Evolutionary conservation across 352 stramenopile species (phyloP), one percentile per base, ranked within the genome.

Genomic region (Phytophthora crassamura): DNA sequence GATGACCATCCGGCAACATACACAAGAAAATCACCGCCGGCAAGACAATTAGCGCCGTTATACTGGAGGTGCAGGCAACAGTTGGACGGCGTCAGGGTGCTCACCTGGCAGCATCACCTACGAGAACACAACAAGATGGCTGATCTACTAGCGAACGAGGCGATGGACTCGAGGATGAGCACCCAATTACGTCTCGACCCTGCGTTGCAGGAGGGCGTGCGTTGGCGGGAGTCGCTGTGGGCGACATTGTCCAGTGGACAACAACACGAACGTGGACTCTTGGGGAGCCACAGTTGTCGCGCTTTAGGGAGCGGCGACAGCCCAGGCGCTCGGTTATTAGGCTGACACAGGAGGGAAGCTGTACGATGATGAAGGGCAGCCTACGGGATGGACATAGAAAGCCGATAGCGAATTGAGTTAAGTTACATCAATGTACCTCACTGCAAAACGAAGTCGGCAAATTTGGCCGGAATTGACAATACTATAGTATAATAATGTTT

Each of bases 341-440:
- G n/a, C n/a, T n/a, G n/a, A n/a, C n/a, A n/a, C n/a, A n/a, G 36
- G 36, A 15, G 18, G 6, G 36, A n/a, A 9, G 11, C 36, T 18
- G 11, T 42, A n/a, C 11, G 15, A 42, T 10, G 11, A 18, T 10
- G 12, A 15, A 10, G 36, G 36, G 36, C 11, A 5, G 5, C 36
- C 18, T 18, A 15, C 11, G 36, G 36, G 18, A 48, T 7, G 41
- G 41, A n/a, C 41, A 48, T 48, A 48, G 41, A 22, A 48, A 33
- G 41, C 34, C 41, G 41, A n/a, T n/a, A n/a, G n/a, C n/a, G n/a
- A n/a, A n/a, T n/a, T n/a, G n/a, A n/a, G n/a, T n/a, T n/a, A n/a
- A 48, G 20, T 48, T 18, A 48, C 41, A 48, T 48, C 41, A 48
- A 48, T 48, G 7, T 34, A 48, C 41, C 20, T 48, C 3, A 48